A percentile compares a stretch with the other conserved stretches of the same genome.
Evolutionary conservation across 495 filamentous ascomycete genomes (phyloP).

Genomic region (Choiromyces venosus): DNA sequence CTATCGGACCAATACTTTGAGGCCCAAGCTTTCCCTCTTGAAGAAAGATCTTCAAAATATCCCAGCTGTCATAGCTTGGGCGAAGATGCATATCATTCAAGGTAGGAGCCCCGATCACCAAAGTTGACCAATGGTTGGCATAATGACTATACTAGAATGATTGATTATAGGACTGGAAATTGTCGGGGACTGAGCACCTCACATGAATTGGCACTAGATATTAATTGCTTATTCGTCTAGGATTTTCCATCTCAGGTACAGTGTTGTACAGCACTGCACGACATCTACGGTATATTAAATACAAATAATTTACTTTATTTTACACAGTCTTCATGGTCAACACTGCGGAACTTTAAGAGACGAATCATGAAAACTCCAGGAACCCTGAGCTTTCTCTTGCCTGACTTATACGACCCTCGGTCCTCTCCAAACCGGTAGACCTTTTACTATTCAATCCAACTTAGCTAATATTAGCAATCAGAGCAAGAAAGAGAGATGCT

Average conservation of each 20-base stretch:
- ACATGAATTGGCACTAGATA: background rate
- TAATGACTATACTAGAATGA: background rate
- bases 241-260: background rate
- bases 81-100: background rate
- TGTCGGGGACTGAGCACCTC: background rate
- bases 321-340: background rate
- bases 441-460: background rate
- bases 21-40: too few species aligned
- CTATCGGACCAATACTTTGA: too few species aligned
- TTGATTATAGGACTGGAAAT: background rate
- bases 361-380: background rate
- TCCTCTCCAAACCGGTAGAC: background rate
- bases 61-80: background rate
- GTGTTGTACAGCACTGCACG: background rate
- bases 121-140: background rate
- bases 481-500: background rate
- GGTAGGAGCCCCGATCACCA: background rate
- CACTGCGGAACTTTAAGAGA: background rate
- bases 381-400: background rate
- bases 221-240: background rate
- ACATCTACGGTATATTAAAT: background rate
- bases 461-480: background rate
- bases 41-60: conserved; percentile 1
- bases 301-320: background rate
- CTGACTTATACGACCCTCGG: background rate